phyloP scores from a whole-genome alignment of 805 yeast genomes.

The Lipomyces kockii region DNA sequence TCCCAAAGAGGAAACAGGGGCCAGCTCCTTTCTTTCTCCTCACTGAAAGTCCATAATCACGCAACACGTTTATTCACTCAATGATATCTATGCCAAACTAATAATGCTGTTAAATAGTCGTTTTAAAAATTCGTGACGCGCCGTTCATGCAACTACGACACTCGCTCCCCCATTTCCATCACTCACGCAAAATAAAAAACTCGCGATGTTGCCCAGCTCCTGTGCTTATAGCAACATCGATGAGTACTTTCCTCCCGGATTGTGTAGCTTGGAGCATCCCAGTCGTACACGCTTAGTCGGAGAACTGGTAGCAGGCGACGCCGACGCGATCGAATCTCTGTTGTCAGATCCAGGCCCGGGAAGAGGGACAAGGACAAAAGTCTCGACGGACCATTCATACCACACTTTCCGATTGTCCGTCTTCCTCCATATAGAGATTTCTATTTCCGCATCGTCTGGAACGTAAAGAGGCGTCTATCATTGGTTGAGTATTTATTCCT shows the following conservation, averaged over 20 bases:
- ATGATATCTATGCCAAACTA: neutral
- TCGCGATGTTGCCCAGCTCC: neutral
- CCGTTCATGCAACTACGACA: neutral
- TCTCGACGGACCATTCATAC: constrained; percentile 71
- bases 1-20: too few species aligned
- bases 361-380: constrained; percentile 48
- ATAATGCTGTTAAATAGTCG: neutral
- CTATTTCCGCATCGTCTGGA: constrained; percentile 60
- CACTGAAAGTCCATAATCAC: too few species aligned
- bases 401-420: constrained; percentile 53
- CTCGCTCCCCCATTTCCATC: neutral
- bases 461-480: constrained; percentile 43
- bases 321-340: constrained; percentile 24
- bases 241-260: constrained; percentile 40
- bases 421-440: constrained; percentile 57
- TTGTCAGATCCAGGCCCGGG: constrained; percentile 14
- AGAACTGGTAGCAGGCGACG: constrained; percentile 9
- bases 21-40: too few species aligned
- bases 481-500: neutral
- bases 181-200: neutral
- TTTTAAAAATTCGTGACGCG: neutral
- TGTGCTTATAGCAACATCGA: constrained; percentile 37
- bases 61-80: neutral
- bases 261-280: constrained; percentile 42
- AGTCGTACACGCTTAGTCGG: constrained; percentile 38